Base-by-base conservation (phyloP, 192 early-diverging fungal genomes). In the Mortierella claussenii region DNA sequence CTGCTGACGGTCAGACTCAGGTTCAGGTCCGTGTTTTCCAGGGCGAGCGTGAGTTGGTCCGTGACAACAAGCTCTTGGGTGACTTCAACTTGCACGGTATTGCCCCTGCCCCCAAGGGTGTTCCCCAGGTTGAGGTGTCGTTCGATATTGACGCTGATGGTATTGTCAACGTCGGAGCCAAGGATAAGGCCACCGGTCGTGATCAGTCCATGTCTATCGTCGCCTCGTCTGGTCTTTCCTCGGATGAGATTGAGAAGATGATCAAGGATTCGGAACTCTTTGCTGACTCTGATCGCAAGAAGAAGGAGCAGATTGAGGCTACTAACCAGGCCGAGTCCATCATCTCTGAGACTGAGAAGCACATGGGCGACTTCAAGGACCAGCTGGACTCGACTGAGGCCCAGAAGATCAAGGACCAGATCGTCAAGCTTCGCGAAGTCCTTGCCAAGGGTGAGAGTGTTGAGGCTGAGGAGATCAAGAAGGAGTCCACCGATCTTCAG, bases 131-230 rank as follows among this genome's bases (percentile, higher is more conserved):
- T 69, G 93, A 96, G 82, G 97, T 98, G 51, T 90, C 92, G 20
- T 98, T 98, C 71, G 97, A 98, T 82, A 97, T 98, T 89, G 94
- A 98, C 82, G 96, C 97, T 49, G 94, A 98, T 74, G 97, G 97
- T 85, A 97, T 98, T 67, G 94, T 98, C 69, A 97, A 95, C 80
- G 96, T 98, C 46, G 85, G 87, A 59, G 97, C 97, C 74, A 94
- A 93, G 86, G 97, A 98, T 85, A 92, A 96, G 86, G 91, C 91
- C 64, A 96, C 97, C 78, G 88, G 88, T 79, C 89, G 89, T 58
- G 94, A 97, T 80, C 93, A 96, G 83, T 89, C 92, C 68, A 92
- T 98, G 86, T 95, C 94, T 42, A 93, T 98, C 80, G 93, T 94
- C 28, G 94, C 92, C 54, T 93, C 91, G 31, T 95, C 94, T 50